A percentile compares a stretch with the other conserved stretches of the same genome.
These are phyloP conservation scores for Populus hybrid DNA, from an alignment of 441 rosid species.

Conservation along the genomic window DNA sequence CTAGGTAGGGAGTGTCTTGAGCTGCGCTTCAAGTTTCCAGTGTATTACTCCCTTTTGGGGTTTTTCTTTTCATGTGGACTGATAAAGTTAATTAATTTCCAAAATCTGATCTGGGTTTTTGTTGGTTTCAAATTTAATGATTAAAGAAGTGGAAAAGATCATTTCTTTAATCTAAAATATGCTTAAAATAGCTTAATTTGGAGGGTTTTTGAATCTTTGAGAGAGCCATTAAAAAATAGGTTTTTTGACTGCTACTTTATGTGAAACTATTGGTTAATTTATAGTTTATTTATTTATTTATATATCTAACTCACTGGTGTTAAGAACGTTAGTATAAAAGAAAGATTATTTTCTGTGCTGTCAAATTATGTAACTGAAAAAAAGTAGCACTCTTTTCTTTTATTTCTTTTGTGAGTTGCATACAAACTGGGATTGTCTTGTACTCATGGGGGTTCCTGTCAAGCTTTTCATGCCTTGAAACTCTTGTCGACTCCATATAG, in stretches of 20 bases:
- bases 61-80: neutral
- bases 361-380: too few relatives aligned
- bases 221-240: conserved; percentile 40
- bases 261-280: conserved; percentile 13
- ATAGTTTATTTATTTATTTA: conserved; percentile 13
- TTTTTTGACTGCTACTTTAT: conserved; percentile 43
- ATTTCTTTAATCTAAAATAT: conserved; percentile 3
- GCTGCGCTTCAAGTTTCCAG: conserved; percentile 14
- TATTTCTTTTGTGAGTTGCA: conserved; percentile 1
- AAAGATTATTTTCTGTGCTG: conserved; percentile 19
- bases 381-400: conserved; percentile 8
- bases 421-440: conserved; percentile 25
- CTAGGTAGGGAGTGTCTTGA: conserved; percentile 13
- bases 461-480: conserved; percentile 20
- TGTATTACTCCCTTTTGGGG: neutral
- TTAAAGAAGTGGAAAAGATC: conserved; percentile 34
- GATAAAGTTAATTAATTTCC: conserved; percentile 17
- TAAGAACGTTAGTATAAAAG: conserved; percentile 34
- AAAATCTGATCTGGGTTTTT: conserved; percentile 29
- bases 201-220: conserved; percentile 6
- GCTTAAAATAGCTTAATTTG: conserved; percentile 27
- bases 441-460: conserved; percentile 19
- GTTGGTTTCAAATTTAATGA: conserved; percentile 25
- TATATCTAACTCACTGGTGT: conserved; percentile 24
- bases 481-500: conserved; percentile 19